A percentile compares a stretch with the other conserved stretches of the same genome.
Evolutionary conservation across 2,329 filamentous ascomycete species (phyloP).

Genomic region (Harringtonia aguacate): DNA sequence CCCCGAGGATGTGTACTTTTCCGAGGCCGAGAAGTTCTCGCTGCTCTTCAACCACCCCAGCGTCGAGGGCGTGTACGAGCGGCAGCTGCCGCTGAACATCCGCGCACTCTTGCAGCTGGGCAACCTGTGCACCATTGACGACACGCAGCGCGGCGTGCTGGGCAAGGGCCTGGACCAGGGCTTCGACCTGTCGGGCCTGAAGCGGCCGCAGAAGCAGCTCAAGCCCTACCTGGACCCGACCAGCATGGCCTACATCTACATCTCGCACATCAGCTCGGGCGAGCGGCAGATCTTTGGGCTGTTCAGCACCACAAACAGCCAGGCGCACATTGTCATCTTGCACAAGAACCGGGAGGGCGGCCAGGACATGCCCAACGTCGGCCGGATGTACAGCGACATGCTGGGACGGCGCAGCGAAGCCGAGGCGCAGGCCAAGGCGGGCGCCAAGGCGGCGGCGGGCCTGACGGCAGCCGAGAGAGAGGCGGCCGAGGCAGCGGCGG

Average conservation of each 20-base stretch:
- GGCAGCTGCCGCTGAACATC: slow-evolving; percentile 76
- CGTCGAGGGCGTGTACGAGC: slow-evolving; percentile 96
- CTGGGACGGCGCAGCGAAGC: slow-evolving; percentile 55
- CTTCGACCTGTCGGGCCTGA: slow-evolving; percentile 73
- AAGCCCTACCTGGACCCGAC: slow-evolving; percentile 64
- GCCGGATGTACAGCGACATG: slow-evolving; percentile 76
- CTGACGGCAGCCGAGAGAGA: slow-evolving; percentile 6
- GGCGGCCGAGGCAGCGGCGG: slow-evolving; percentile 42
- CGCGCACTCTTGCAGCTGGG: slow-evolving; percentile 83
- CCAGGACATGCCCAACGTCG: slow-evolving; percentile 81
- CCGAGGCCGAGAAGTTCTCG: slow-evolving; percentile 72
- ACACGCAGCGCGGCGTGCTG: slow-evolving; percentile 77
- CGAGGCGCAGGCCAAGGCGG: slow-evolving; percentile 24
- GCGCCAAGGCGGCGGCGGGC: neutral
- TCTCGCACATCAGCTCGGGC: slow-evolving; percentile 85
- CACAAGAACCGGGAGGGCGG: slow-evolving; percentile 67
- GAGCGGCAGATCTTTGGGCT: slow-evolving; percentile 89
- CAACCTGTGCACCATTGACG: slow-evolving; percentile 87
- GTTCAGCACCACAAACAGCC: slow-evolving; percentile 71
- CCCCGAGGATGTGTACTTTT: slow-evolving; percentile 76
- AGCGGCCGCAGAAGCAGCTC: slow-evolving; percentile 48
- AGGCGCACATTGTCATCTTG: slow-evolving; percentile 81
- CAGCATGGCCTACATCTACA: slow-evolving; percentile 72
- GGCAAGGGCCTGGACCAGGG: slow-evolving; percentile 89
- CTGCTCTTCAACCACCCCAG: slow-evolving; percentile 83